phyloP scores from a whole-genome alignment of 164 flowering plant species.

The Sedum album region DNA sequence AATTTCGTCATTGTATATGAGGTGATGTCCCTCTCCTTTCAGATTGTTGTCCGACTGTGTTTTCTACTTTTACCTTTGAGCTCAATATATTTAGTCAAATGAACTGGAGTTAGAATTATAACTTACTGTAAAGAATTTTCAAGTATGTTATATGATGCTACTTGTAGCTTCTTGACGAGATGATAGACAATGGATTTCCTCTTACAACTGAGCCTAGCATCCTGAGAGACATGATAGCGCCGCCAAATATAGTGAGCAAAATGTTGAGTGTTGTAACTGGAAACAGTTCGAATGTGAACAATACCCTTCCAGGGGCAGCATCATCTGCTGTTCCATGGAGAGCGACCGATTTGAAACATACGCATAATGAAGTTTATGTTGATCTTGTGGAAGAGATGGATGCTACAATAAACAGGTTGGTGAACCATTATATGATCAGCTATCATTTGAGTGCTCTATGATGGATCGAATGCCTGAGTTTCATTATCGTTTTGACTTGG shows the following conservation, averaged over 20 bases:
- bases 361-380: slow-evolving; percentile 86
- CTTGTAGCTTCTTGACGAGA: slow-evolving; percentile 95
- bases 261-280: slow-evolving; percentile 94
- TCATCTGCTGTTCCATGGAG: slow-evolving; percentile 94
- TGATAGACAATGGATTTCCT: slow-evolving; percentile 99
- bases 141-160: no score
- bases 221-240: slow-evolving; percentile 89
- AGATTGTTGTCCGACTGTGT: no score
- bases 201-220: slow-evolving; percentile 93
- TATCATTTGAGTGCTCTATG: no score
- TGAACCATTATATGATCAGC: no score
- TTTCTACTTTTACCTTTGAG: no score
- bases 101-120: no score
- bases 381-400: slow-evolving; percentile 96
- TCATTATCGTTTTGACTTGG: no score
- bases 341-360: slow-evolving; percentile 58
- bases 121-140: no score
- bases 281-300: slow-evolving; percentile 75
- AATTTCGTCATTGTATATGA: no score
- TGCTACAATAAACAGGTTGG: slow-evolving; percentile 77
- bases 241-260: slow-evolving; percentile 90
- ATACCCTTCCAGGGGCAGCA: slow-evolving; percentile 86
- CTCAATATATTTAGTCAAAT: no score
- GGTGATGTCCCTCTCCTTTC: no score
- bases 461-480: no score